Evolutionary conservation across 768 basidiomycete species (phyloP), one percentile per base, ranked within the genome.

Genomic region (Nidularia sp.): DNA sequence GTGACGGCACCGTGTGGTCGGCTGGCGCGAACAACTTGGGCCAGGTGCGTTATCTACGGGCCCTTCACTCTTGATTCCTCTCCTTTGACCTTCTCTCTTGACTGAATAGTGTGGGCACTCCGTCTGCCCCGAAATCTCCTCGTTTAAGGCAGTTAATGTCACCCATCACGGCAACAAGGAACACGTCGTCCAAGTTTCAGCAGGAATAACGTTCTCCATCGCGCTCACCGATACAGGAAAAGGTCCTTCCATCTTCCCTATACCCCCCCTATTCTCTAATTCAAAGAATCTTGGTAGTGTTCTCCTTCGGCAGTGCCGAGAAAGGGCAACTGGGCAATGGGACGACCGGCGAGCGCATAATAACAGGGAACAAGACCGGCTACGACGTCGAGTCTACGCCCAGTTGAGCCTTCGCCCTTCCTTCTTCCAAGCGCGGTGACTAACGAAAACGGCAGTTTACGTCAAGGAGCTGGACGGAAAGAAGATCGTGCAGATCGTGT

Each of bases 271-370:
- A 46, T 33, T 29, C 22, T 47, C 55, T 46, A 45, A 46, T 34
- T 41, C 4, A 7, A n/a, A 22, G 10, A 29, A 29, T 29, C 25
- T 29, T 29, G 25, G 25, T 58, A 89, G 92, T 96, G 2, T 98
- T 88, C 60, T 79, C 92, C 1, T 88, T 93, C 56, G 96, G 96
- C 34, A 94, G 90, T 48, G 91, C 85, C 18, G 94, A 97, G 68
- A 85, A 91, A 53, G 96, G 96, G 1, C 95, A 97, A 57, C 75
- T 98, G 0, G 96, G 93, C 0, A 95, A 93, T 64, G 96, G 95
- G 13, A 83, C 83, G 56, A 95, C 93, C 0, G 93, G 95, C n/a
- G 93, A 96, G 67, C 82, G 91, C 34, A 90, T 96, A 53, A 81
- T 86, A 6, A 87, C 88, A 1, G 90, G 88, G 15, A 91, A 91